phyloP scores from a whole-genome alignment of 1,284 basidiomycete genomes.

The Cutaneotrichosporon arboriforme region DNA sequence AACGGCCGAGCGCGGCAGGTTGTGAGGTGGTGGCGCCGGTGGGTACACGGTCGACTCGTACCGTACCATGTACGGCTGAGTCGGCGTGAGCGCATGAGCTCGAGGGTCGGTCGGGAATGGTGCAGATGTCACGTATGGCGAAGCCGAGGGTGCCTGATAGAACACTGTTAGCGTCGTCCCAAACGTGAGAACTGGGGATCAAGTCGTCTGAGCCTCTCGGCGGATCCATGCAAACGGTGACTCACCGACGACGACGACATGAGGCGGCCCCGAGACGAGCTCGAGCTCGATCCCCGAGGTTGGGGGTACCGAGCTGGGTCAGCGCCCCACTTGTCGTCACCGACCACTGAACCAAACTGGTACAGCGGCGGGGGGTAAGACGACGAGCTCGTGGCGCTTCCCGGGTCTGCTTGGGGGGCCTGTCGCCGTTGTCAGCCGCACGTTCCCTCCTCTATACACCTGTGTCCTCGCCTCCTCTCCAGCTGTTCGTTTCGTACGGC shows the following conservation, averaged over 20 bases:
- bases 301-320: slow-evolving; percentile 8
- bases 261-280: slow-evolving; percentile 25
- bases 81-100: slow-evolving; percentile 22
- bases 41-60: slow-evolving; percentile 35
- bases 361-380: slow-evolving; percentile 22
- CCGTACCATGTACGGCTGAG: slow-evolving; percentile 21
- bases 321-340: slow-evolving; percentile 7
- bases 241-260: slow-evolving; percentile 34
- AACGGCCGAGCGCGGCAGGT: slow-evolving; percentile 21
- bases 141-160: slow-evolving; percentile 34
- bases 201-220: too few relatives aligned
- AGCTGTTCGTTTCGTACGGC: too few relatives aligned
- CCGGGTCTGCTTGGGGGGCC: slow-evolving; percentile 12
- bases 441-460: not conserved
- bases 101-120: slow-evolving; percentile 35
- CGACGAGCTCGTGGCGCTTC: slow-evolving; percentile 6
- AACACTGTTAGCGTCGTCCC: not conserved
- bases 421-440: slow-evolving; percentile 5
- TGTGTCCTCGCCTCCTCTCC: too few relatives aligned
- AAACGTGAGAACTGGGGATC: too few relatives aligned
- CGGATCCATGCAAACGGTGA: not conserved
- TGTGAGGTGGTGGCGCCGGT: slow-evolving; percentile 21
- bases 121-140: slow-evolving; percentile 32
- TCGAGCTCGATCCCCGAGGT: slow-evolving; percentile 7
- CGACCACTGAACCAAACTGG: slow-evolving; percentile 14